Evolutionary conservation across 2,329 filamentous ascomycete species (phyloP).

Genomic region (Ophiobolus disseminans): DNA sequence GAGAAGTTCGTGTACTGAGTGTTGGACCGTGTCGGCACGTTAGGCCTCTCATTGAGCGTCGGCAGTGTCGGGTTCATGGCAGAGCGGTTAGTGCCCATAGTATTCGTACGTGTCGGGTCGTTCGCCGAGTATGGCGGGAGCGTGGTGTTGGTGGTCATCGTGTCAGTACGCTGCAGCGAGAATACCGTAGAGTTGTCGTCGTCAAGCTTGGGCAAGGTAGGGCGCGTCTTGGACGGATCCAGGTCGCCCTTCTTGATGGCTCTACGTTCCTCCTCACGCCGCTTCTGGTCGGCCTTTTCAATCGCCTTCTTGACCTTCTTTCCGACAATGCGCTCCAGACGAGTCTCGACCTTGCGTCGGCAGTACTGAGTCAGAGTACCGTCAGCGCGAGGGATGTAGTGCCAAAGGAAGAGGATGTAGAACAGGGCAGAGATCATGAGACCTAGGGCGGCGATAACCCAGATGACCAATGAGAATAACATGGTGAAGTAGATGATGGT

Average conservation of each 20-base stretch:
- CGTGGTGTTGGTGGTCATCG: conserved; percentile 42
- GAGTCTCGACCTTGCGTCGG: conserved; percentile 86
- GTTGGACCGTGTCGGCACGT: conserved; percentile 45
- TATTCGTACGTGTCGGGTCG: conserved; percentile 61
- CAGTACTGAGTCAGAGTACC: conserved; percentile 86
- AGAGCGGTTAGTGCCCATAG: conserved; percentile 33
- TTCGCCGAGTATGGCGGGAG: conserved; percentile 59
- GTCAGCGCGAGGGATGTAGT: conserved; percentile 84
- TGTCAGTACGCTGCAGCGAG: conserved; percentile 45
- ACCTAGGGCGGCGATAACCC: conserved; percentile 79
- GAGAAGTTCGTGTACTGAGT: conserved; percentile 65
- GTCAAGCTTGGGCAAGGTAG: conserved; percentile 53
- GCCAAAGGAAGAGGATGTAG: conserved; percentile 89
- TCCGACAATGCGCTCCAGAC: conserved; percentile 83
- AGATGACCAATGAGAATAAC: conserved; percentile 89
- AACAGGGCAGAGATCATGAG: conserved; percentile 78
- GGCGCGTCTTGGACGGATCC: conserved; percentile 34
- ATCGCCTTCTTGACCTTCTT: conserved; percentile 88
- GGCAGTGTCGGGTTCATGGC: conserved; percentile 49
- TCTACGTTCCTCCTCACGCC: conserved; percentile 51
- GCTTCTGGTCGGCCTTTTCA: conserved; percentile 71
- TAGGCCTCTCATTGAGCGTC: conserved; percentile 52
- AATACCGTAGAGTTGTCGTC: conserved; percentile 49
- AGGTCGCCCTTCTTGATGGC: conserved; percentile 56
- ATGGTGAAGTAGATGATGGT: conserved; percentile 86